phyloP scores from a whole-genome alignment of 805 yeast genomes.

The Yamadazyma insecticola region DNA sequence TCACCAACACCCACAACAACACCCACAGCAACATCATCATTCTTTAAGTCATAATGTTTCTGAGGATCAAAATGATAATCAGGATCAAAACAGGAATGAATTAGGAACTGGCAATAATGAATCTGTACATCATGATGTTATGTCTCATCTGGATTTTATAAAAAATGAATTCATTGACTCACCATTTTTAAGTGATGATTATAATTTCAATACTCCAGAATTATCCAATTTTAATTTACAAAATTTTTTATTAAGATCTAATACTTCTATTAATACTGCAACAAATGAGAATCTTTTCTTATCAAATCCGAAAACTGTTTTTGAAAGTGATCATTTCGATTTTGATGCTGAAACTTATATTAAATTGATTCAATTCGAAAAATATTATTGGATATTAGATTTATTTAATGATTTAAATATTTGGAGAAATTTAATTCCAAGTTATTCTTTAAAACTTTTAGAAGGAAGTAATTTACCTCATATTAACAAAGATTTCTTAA shows the following conservation, averaged over 20 bases:
- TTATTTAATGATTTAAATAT: slow-evolving; percentile 33
- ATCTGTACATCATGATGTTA: not conserved
- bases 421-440: slow-evolving; percentile 35
- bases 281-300: slow-evolving; percentile 7
- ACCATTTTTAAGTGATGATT: slow-evolving; percentile 12
- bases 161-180: slow-evolving; percentile 5
- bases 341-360: slow-evolving; percentile 9
- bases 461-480: too few relatives aligned
- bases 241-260: slow-evolving; percentile 10
- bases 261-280: slow-evolving; percentile 9
- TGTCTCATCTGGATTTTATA: too few relatives aligned
- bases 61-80: not conserved
- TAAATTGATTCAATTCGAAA: slow-evolving; percentile 22
- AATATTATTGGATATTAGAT: slow-evolving; percentile 36
- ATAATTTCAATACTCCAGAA: slow-evolving; percentile 7
- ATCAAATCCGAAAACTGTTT: slow-evolving; percentile 9
- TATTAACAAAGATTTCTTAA: slow-evolving; percentile 14
- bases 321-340: slow-evolving; percentile 10
- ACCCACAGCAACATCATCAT: not conserved
- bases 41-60: not conserved
- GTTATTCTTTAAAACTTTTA: slow-evolving; percentile 26
- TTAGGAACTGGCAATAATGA: not conserved
- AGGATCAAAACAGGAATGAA: not conserved
- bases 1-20: not conserved
- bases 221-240: slow-evolving; percentile 9